phyloP scores from a whole-genome alignment of 179 eudicot genomes.

The Beta macrorhiza region DNA sequence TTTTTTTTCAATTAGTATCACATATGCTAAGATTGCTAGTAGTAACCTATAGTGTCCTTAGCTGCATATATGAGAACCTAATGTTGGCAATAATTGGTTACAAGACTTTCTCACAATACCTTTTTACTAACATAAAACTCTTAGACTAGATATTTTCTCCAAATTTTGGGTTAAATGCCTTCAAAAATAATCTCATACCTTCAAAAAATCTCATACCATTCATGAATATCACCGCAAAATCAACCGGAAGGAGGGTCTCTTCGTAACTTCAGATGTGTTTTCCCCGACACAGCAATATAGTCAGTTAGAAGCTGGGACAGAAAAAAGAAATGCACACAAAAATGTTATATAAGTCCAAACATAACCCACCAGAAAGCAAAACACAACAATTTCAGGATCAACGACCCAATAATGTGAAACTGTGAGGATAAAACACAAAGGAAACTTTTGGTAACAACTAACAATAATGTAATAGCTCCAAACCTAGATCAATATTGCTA shows the following conservation, averaged over 20 bases:
- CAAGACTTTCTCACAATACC: no score
- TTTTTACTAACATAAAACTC: no score
- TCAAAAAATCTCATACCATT: background rate
- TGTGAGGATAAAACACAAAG: conserved; percentile 1
- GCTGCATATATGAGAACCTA: no score
- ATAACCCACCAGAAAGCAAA: background rate
- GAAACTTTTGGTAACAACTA: background rate
- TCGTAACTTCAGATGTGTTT: background rate
- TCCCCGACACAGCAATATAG: background rate
- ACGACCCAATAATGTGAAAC: background rate
- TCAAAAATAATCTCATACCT: background rate
- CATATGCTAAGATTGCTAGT: no score
- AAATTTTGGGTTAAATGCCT: background rate
- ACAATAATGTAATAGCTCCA: background rate
- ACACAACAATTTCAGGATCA: background rate
- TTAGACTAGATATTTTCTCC: no score
- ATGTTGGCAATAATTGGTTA: no score
- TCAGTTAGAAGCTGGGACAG: no score
- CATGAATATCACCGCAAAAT: background rate
- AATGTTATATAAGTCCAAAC: background rate
- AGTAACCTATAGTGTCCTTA: no score
- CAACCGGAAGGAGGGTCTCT: background rate
- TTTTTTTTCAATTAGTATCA: no score
- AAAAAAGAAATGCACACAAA: background rate
- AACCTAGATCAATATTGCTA: background rate